Evolutionary conservation across 2,329 filamentous ascomycete species (phyloP), one percentile per base, ranked within the genome.

Genomic region (Plenodomus tracheiphilus): DNA sequence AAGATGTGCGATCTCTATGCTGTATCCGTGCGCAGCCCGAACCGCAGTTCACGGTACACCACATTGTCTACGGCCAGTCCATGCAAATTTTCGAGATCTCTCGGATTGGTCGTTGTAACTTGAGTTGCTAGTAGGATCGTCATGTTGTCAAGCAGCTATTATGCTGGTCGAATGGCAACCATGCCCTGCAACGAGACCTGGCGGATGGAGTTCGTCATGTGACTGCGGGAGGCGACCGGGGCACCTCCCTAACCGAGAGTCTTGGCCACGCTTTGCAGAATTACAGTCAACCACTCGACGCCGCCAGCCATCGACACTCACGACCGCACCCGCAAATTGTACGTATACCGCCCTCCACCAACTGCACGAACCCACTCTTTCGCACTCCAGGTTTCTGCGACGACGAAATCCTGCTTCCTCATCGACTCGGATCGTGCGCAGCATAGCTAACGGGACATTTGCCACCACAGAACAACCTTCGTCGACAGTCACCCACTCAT

Each of bases 251-350:
- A 32, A 32, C 28, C 28, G 28, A 32, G 28, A 32, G 28, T 32
- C 28, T 32, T 32, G 28, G 28, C 28, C 28, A 32, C 28, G 28
- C 28, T 32, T 32, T 32, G 28, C 28, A 32, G 28, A 32, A 32
- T 32, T 32, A 10, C 28, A 7, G 28, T 32, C 28, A 32, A 32
- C 28, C 28, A 32, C 28, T 32, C 28, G 28, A 32, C 28, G 28
- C 28, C 28, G 28, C 54, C 58, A 65, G 60, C 64, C 66, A 66
- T 59, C 61, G 64, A 65, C 61, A 62, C 59, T 60, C 48, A 61
- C 68, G 61, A 59, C 64, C 58, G 56, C 62, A 66, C 42, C 57
- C 53, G 52, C 64, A 65, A 62, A 53, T 60, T 67, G 69, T 71
- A 68, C 64, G 68, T 72, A 64, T 58, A 41, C 53, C 53, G 46